Evolutionary conservation across 352 stramenopile species (phyloP).

Genomic region (Nothophytophthora sp.): DNA sequence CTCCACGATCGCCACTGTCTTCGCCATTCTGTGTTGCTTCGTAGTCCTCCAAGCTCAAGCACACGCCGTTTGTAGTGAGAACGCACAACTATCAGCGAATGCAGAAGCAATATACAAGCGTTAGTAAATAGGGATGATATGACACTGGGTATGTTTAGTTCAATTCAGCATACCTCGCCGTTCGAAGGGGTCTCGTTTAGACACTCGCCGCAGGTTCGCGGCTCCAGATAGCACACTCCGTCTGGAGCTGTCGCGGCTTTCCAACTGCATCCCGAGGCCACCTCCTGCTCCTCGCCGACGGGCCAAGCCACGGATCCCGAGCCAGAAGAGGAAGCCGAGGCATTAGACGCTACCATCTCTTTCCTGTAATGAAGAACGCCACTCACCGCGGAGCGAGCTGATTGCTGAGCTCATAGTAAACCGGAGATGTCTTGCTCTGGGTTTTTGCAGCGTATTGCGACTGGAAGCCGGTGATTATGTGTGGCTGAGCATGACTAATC

Average conservation of each 20-base stretch:
- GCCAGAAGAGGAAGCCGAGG: no score
- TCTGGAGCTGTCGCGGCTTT: conserved; percentile 16
- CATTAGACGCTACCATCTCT: no score
- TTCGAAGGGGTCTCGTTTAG: conserved; percentile 26
- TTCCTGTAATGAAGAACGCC: no score
- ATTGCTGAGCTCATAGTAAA: no score
- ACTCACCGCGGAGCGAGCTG: no score
- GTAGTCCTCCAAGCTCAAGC: conserved; percentile 9
- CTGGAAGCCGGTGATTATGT: no score
- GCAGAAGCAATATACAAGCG: not conserved
- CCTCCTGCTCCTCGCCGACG: no score
- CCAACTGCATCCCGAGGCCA: conserved; percentile 36
- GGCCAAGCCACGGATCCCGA: no score
- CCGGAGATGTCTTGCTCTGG: no score
- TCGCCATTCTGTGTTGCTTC: conserved; percentile 2
- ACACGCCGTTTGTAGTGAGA: conserved; percentile 23
- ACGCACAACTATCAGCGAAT: conserved; percentile 19
- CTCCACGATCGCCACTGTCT: not conserved
- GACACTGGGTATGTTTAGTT: not conserved
- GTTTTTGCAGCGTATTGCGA: no score
- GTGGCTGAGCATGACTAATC: no score
- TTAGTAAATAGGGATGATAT: not conserved
- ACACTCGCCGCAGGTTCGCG: conserved; percentile 39
- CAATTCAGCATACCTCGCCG: conserved; percentile 20
- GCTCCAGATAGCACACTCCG: conserved; percentile 20